A percentile compares a stretch with the other conserved stretches of the same genome.
phyloP scores from a whole-genome alignment of 129 eudicot genomes.

The Flaveria trinervia region DNA sequence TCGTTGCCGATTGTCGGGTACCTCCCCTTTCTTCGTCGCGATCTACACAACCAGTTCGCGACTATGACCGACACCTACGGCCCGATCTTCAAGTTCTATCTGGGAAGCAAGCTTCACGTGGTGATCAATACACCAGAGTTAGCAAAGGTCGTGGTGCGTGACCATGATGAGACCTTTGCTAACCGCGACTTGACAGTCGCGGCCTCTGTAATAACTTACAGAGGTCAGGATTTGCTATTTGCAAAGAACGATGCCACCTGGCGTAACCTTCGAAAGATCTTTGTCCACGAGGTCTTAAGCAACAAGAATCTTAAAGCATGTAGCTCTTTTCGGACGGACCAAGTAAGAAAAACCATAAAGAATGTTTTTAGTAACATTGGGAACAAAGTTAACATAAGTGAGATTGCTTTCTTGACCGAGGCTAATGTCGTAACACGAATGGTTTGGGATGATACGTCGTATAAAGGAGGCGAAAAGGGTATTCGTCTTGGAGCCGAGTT shows the following conservation, averaged over 20 bases:
- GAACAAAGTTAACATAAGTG: constrained; percentile 29
- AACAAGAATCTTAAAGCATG: constrained; percentile 2
- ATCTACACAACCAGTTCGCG: constrained; percentile 32
- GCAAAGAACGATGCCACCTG: constrained; percentile 23
- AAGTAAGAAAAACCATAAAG: neutral
- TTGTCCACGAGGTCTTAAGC: neutral
- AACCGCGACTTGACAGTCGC: constrained; percentile 33
- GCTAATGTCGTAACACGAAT: constrained; percentile 41
- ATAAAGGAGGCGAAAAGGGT: constrained; percentile 5
- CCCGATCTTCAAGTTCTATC: constrained; percentile 39
- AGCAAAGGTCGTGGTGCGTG: constrained; percentile 49
- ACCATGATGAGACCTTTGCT: constrained; percentile 47
- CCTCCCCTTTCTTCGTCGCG: constrained; percentile 46
- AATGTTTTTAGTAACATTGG: constrained; percentile 26
- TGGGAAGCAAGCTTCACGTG: constrained; percentile 38
- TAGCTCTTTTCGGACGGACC: neutral
- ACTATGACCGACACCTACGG: constrained; percentile 30
- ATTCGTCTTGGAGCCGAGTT: constrained; percentile 30
- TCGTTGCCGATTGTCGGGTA: constrained; percentile 46
- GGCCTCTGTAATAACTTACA: constrained; percentile 20
- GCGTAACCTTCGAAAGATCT: constrained; percentile 16
- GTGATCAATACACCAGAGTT: constrained; percentile 42
- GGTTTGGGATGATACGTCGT: constrained; percentile 50
- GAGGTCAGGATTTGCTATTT: constrained; percentile 34
- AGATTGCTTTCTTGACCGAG: constrained; percentile 33